Evolutionary conservation across 805 yeast species (phyloP).

Genomic region (Kuraishia hungarica): DNA sequence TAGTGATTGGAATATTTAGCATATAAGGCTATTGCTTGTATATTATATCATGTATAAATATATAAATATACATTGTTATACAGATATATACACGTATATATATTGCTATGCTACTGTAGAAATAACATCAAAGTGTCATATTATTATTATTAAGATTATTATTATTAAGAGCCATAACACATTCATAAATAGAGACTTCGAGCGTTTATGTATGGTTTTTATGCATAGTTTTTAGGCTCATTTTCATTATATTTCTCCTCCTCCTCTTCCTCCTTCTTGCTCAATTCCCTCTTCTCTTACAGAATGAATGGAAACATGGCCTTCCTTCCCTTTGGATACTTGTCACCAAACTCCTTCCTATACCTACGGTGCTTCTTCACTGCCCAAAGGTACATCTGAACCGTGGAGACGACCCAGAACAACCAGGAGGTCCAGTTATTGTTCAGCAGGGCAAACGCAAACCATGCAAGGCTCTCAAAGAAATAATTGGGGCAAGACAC

Average conservation of each 20-base stretch:
- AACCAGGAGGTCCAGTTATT: slow-evolving; percentile 72
- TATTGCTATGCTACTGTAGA: too few species aligned
- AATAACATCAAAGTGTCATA: too few species aligned
- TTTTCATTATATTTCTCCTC: background rate
- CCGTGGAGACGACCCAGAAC: slow-evolving; percentile 62
- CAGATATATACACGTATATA: too few species aligned
- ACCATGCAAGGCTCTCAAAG: slow-evolving; percentile 78
- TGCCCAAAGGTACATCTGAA: slow-evolving; percentile 92
- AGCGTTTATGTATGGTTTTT: too few species aligned
- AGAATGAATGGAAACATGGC: slow-evolving; percentile 71
- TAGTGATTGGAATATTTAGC: too few species aligned
- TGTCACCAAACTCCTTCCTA: slow-evolving; percentile 60
- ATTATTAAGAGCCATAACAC: too few species aligned
- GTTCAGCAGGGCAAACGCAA: slow-evolving; percentile 56
- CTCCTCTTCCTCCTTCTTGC: background rate
- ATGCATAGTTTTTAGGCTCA: too few species aligned
- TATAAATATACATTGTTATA: too few species aligned
- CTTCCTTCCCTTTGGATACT: slow-evolving; percentile 74
- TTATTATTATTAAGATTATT: too few species aligned
- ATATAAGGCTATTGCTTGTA: too few species aligned
- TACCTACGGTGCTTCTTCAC: slow-evolving; percentile 70
- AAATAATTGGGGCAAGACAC: slow-evolving; percentile 94
- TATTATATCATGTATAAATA: too few species aligned
- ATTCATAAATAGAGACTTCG: too few species aligned
- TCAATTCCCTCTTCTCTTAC: slow-evolving; percentile 17